These are phyloP conservation scores for Erodium chrysanthum DNA, from an alignment of 441 rosid genomes.

Conservation along the genomic window DNA sequence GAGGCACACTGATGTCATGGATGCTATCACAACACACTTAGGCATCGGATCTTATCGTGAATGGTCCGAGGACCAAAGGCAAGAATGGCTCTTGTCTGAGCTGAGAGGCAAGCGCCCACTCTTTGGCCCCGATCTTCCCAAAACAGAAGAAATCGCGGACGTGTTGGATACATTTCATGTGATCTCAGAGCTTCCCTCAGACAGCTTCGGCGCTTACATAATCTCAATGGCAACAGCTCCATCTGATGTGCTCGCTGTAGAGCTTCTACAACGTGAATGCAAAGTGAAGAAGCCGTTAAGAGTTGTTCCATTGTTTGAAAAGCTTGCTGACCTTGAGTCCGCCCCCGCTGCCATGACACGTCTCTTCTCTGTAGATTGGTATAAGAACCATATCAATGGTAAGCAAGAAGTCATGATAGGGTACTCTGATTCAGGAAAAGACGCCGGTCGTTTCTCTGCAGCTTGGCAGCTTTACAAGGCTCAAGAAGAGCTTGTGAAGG, in stretches of 20 bases:
- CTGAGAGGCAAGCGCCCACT: conserved; percentile 57
- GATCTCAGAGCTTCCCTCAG: conserved; percentile 43
- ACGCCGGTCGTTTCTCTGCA: conserved; percentile 86
- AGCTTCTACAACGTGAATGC: conserved; percentile 60
- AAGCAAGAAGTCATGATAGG: conserved; percentile 98
- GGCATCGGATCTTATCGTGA: conserved; percentile 78
- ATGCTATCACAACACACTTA: conserved; percentile 72
- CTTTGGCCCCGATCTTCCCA: conserved; percentile 74
- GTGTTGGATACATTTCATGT: conserved; percentile 78
- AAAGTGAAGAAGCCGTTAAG: conserved; percentile 69
- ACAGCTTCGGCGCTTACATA: conserved; percentile 60
- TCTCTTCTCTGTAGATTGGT: not conserved
- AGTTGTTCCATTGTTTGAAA: conserved; percentile 63
- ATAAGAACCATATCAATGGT: conserved; percentile 58
- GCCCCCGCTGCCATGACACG: conserved; percentile 64
- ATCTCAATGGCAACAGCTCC: conserved; percentile 96
- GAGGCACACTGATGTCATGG: conserved; percentile 19
- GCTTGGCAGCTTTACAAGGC: conserved; percentile 72
- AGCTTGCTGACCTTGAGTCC: conserved; percentile 44
- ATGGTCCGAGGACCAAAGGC: conserved; percentile 74
- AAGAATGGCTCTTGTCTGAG: conserved; percentile 43
- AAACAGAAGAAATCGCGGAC: conserved; percentile 80
- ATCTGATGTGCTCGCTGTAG: conserved; percentile 47
- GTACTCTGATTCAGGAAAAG: conserved; percentile 87
- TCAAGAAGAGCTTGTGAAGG: conserved; percentile 24